Base-by-base conservation (phyloP, 1,284 basidiomycete species). In the Sanguinoderma infundibulare region DNA sequence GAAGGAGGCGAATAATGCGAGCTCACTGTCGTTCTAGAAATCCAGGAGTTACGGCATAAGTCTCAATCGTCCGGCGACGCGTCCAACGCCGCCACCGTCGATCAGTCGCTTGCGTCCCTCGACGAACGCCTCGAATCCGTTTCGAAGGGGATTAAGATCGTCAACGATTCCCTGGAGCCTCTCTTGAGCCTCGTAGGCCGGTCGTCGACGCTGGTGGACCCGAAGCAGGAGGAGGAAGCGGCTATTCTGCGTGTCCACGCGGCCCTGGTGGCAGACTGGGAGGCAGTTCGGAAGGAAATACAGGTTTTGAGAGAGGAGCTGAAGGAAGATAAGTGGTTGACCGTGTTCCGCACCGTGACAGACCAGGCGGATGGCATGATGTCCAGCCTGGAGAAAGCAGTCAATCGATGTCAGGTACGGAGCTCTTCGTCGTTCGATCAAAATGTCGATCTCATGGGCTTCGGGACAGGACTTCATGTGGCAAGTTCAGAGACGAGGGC, bases 301-400 rank as follows among this genome's bases (percentile, higher is more conserved):
- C 90, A 93, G 26, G 85, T 89, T 44, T 77, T 98, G 61, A 82
- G 91, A 66, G 92, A 94, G 71, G 96, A 98, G 74, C 81, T 98
- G 62, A 94, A 94, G 75, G 97, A 98, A 75, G 96, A 98, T 75
- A 96, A 95, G 72, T 98, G 95, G 91, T 82, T 98, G 69, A 91
- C 90, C 9, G 91, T 98, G n/a, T 98, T 98, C 75, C 84, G 94
- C 65, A 95, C 93, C 38, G 95, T 95, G 44, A 91, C 90, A 14
- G 89, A 93, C 64, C 96, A 98, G 75, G 95, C 95, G 35, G 92
- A 96, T 72, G 94, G 92, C 30, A 97, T 98, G 95, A 96, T 98
- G 94, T 87, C 89, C 30, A 95, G 94, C 70, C 77, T 98, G 65
- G 94, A 98, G 78, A 97, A 95, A 74, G 92, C 92, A 7, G 87